Evolutionary conservation across 1,139 yeast species (phyloP).

Genomic region (Keqinozyma sinolaborantium): DNA sequence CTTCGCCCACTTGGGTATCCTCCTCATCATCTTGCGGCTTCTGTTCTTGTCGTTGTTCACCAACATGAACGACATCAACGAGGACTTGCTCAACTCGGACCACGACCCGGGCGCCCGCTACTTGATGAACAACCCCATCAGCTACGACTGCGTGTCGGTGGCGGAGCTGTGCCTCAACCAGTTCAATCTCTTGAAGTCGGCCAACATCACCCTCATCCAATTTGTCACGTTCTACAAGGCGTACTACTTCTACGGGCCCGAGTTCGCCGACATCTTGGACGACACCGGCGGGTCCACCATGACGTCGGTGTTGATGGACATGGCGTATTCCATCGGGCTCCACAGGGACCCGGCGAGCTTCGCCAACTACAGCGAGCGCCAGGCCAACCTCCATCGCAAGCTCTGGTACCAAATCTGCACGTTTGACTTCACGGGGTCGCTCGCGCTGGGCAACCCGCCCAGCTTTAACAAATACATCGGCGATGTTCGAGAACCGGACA

Average conservation of each 20-base stretch:
- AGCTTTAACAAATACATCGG: constrained; percentile 23
- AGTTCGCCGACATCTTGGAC: constrained; percentile 39
- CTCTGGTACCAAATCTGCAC: constrained; percentile 24
- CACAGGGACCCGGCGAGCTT: constrained; percentile 29
- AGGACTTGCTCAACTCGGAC: constrained; percentile 8
- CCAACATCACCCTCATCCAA: constrained; percentile 6
- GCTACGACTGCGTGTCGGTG: constrained; percentile 29
- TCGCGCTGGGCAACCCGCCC: constrained; percentile 38
- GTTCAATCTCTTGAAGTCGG: constrained; percentile 20
- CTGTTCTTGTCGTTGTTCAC: constrained; percentile 17
- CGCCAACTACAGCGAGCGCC: not conserved
- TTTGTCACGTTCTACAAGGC: constrained; percentile 2
- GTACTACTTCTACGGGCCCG: constrained; percentile 41
- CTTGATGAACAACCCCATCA: constrained; percentile 19
- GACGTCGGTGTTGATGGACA: constrained; percentile 33
- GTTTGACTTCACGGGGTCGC: constrained; percentile 34
- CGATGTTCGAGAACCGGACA: constrained; percentile 32
- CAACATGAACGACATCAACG: constrained; percentile 11
- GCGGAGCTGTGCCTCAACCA: constrained; percentile 35
- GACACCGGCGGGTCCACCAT: constrained; percentile 43
- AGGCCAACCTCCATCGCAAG: constrained; percentile 17
- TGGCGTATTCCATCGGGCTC: constrained; percentile 41
- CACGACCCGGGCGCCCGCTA: constrained; percentile 10
- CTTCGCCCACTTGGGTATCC: constrained; percentile 20
- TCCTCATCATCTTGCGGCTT: constrained; percentile 18